A percentile compares a stretch with the other conserved stretches of the same genome.
Conservation (phyloP, 2,329 filamentous ascomycete genomes). For the Raffaelea albimanens region DNA sequence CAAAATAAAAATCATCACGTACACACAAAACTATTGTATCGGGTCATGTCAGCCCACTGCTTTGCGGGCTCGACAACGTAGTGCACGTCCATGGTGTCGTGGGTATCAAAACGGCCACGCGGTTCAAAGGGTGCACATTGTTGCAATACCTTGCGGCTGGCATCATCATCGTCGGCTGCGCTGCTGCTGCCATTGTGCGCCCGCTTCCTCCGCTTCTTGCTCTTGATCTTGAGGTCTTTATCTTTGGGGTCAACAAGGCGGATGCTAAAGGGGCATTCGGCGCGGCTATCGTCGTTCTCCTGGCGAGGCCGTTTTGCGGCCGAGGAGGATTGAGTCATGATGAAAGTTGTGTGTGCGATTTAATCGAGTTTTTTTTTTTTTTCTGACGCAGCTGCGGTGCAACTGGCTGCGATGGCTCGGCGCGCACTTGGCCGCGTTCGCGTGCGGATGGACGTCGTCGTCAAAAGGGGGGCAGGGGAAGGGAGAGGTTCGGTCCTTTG, state of each 20-base stretch:
- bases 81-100: slow-evolving; percentile 44
- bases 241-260: slow-evolving; percentile 35
- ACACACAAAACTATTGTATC: slow-evolving; percentile 54
- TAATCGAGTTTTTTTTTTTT: too few species aligned
- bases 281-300: slow-evolving; percentile 40
- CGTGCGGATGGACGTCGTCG: too few species aligned
- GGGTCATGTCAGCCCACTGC: slow-evolving; percentile 48
- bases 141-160: slow-evolving; percentile 31
- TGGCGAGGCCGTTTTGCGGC: slow-evolving; percentile 38
- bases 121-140: slow-evolving; percentile 47
- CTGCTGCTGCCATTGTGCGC: slow-evolving; percentile 5
- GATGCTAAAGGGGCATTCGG: slow-evolving; percentile 46
- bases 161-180: slow-evolving; percentile 31
- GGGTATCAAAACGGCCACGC: slow-evolving; percentile 42
- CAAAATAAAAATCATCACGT: slow-evolving; percentile 24
- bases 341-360: too few species aligned
- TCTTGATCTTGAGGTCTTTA: slow-evolving; percentile 36
- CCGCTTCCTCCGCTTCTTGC: slow-evolving; percentile 33
- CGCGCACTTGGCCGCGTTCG: too few species aligned
- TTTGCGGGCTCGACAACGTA: slow-evolving; percentile 44
- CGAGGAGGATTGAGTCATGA: slow-evolving; percentile 10
- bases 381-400: too few species aligned
- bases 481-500: too few species aligned
- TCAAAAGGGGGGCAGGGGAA: too few species aligned
- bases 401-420: too few species aligned